Evolutionary conservation across 257 asterid species (phyloP).

Genomic region (Fraxinus quadrangulata): DNA sequence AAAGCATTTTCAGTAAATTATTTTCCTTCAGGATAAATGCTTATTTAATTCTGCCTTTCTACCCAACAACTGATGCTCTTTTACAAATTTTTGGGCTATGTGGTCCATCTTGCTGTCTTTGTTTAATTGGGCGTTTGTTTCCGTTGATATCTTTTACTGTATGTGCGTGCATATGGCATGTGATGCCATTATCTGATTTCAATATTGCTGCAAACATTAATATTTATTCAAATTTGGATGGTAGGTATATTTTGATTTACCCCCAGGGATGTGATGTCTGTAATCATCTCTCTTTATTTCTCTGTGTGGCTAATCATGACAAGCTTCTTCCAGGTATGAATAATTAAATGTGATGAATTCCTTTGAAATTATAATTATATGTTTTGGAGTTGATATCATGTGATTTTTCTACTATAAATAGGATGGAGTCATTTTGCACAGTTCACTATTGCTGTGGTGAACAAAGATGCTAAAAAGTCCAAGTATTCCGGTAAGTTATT

Average conservation of each 20-base stretch:
- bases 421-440: constrained; percentile 69
- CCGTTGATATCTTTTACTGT: neutral
- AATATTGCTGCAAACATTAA: neutral
- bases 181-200: neutral
- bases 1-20: neutral
- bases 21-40: neutral
- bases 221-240: constrained; percentile 27
- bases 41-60: neutral
- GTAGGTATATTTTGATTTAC: constrained; percentile 58
- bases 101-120: neutral
- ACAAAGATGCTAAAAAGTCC: constrained; percentile 54
- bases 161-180: neutral
- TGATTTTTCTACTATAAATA: constrained; percentile 22
- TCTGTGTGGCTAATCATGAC: constrained; percentile 63
- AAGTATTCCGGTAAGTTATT: constrained; percentile 48
- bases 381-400: constrained; percentile 14
- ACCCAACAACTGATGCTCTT: neutral
- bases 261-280: constrained; percentile 63
- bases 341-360: neutral
- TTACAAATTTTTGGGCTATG: neutral
- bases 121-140: neutral
- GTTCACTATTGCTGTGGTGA: constrained; percentile 60
- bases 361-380: neutral
- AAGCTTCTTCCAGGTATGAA: constrained; percentile 58
- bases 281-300: constrained; percentile 60